A percentile compares a stretch with the other conserved stretches of the same genome.
Evolutionary conservation across 1,284 basidiomycete genomes (phyloP).

Genomic region (Pisolithus thermaeus): DNA sequence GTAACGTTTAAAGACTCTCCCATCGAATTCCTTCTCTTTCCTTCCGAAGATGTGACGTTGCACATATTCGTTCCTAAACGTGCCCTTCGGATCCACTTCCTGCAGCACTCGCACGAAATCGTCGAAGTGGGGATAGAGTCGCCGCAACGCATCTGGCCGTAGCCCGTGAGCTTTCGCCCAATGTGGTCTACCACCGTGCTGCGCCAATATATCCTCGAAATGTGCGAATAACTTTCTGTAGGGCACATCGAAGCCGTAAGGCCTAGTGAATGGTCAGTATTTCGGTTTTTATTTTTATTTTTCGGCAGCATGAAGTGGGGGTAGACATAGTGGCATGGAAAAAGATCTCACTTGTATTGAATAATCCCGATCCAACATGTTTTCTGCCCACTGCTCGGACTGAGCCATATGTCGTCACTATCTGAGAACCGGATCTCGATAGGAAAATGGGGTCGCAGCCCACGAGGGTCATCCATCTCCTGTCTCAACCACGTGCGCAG

Average conservation of each 20-base stretch:
- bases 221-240: conserved; percentile 78
- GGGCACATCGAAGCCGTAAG: conserved; percentile 85
- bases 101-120: conserved; percentile 72
- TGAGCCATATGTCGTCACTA: conserved; percentile 91
- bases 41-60: conserved; percentile 68
- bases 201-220: conserved; percentile 74
- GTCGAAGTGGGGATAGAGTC: conserved; percentile 79
- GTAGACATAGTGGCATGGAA: conserved; percentile 4
- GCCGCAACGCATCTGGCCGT: conserved; percentile 58
- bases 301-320: conserved; percentile 3
- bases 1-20: conserved; percentile 49
- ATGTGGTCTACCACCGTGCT: conserved; percentile 84
- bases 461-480: conserved; percentile 63
- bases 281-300: not conserved
- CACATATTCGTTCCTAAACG: conserved; percentile 80
- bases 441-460: conserved; percentile 86
- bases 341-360: conserved; percentile 76
- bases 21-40: conserved; percentile 37
- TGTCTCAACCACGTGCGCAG: conserved; percentile 71
- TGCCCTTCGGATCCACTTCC: conserved; percentile 72
- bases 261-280: conserved; percentile 42
- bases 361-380: conserved; percentile 97
- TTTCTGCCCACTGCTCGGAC: conserved; percentile 74
- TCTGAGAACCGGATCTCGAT: conserved; percentile 91
- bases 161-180: conserved; percentile 95